phyloP scores from a whole-genome alignment of 257 asterid species.

The Cordia subcordata region DNA sequence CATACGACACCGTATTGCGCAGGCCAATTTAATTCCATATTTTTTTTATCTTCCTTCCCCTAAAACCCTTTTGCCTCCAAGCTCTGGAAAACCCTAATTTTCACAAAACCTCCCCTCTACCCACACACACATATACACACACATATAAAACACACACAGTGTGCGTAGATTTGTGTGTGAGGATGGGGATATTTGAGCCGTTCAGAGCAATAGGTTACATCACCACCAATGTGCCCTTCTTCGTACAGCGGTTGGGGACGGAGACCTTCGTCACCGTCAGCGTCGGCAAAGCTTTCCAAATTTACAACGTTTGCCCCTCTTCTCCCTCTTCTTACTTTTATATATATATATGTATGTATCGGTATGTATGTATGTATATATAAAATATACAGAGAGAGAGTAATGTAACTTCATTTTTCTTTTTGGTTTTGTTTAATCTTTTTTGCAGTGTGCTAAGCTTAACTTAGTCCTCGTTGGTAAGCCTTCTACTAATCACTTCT shows the following conservation, averaged over 20 bases:
- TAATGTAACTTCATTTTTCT: neutral
- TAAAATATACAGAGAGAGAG: neutral
- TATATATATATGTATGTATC: neutral
- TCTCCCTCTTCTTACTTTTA: neutral
- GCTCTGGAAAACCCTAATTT: neutral
- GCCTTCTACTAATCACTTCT: conserved; percentile 9
- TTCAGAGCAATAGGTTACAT: conserved; percentile 84
- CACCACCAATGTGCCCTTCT: conserved; percentile 69
- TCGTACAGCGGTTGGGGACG: conserved; percentile 80
- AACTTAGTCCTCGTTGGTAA: conserved; percentile 80
- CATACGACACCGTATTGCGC: too few relatives aligned
- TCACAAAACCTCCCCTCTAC: neutral
- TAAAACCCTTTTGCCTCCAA: neutral
- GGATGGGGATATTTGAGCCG: conserved; percentile 72
- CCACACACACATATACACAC: neutral
- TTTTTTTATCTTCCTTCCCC: neutral
- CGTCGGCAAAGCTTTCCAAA: conserved; percentile 84
- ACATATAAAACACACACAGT: neutral
- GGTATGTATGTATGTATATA: neutral
- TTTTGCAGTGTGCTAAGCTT: conserved; percentile 83
- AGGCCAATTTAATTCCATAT: too few relatives aligned
- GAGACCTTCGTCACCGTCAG: conserved; percentile 93
- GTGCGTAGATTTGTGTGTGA: neutral
- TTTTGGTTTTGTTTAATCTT: neutral
- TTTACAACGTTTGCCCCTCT: conserved; percentile 55